Percentiles rank a stretch among this genome's conserved stretches.
Conservation (phyloP, 169 alveolate species). For the Perkinsus marinus region DNA sequence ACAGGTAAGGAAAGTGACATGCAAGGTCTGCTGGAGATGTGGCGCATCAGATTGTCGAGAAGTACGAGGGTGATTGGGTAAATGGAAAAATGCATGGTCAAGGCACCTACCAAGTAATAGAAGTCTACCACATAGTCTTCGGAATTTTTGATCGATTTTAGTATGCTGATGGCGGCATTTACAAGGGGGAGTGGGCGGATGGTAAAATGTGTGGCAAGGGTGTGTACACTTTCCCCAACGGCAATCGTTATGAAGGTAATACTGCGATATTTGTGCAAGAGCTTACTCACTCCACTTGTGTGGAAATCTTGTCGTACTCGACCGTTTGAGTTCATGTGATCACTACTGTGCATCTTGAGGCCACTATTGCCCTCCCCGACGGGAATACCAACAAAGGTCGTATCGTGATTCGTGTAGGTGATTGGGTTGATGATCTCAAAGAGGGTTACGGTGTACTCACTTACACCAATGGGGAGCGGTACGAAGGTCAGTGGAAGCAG, state of each 20-base stretch:
- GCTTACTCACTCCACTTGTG: too few relatives aligned
- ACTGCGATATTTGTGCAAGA: too few relatives aligned
- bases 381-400: too few relatives aligned
- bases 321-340: too few relatives aligned
- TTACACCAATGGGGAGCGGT: conserved; percentile 73
- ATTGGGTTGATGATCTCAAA: conserved; percentile 82
- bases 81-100: conserved; percentile 82
- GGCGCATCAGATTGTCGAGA: conserved; percentile 44
- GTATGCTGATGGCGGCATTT: conserved; percentile 80
- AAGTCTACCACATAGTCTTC: background rate
- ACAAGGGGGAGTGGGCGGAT: conserved; percentile 89
- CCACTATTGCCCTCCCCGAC: too few relatives aligned
- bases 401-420: conserved; percentile 28
- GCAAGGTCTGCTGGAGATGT: background rate
- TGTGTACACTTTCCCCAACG: conserved; percentile 67
- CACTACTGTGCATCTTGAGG: too few relatives aligned
- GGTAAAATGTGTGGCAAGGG: conserved; percentile 88
- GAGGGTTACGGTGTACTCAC: conserved; percentile 76
- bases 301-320: too few relatives aligned
- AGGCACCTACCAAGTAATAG: conserved; percentile 54
- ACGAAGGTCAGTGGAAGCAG: conserved; percentile 81
- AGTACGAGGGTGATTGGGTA: conserved; percentile 80
- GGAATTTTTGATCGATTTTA: background rate
- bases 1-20: background rate
- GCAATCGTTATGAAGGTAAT: conserved; percentile 70